A percentile compares a stretch with the other conserved stretches of the same genome.
Evolutionary conservation across 192 early-diverging fungal genomes (phyloP).

Genomic region (Podila clonocystis): DNA sequence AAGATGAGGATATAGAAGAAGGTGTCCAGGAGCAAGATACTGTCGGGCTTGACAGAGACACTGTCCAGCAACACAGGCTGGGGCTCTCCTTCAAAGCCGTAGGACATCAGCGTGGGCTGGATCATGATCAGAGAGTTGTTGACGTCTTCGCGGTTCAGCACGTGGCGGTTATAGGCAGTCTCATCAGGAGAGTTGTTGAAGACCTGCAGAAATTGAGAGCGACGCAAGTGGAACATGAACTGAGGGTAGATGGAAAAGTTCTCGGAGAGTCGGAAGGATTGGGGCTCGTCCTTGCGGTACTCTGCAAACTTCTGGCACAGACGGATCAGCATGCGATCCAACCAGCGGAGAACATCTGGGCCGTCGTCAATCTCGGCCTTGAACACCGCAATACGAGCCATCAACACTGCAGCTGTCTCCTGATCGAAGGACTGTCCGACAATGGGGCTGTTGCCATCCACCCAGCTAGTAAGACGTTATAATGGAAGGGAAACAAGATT

Average conservation of each 20-base stretch:
- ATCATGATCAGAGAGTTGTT: constrained; percentile 99
- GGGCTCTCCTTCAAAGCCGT: constrained; percentile 86
- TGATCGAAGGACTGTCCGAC: constrained; percentile 96
- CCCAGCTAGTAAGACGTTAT: constrained; percentile 51
- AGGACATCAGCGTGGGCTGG: constrained; percentile 96
- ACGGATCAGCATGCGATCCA: constrained; percentile 98
- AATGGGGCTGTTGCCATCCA: constrained; percentile 85
- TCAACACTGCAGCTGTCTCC: constrained; percentile 96
- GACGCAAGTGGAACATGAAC: constrained; percentile 99
- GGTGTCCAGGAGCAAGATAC: constrained; percentile 93
- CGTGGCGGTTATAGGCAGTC: constrained; percentile 93
- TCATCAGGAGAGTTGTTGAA: constrained; percentile 99
- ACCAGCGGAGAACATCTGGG: constrained; percentile 96
- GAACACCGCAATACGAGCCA: constrained; percentile 97
- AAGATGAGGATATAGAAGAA: constrained; percentile 99
- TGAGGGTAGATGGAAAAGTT: constrained; percentile 99
- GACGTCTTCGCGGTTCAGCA: constrained; percentile 95
- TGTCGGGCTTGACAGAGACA: constrained; percentile 95
- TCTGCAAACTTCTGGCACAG: constrained; percentile 98
- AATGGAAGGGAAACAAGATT: neutral
- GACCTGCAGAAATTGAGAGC: constrained; percentile 97
- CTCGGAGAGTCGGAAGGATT: constrained; percentile 87
- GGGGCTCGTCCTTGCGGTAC: constrained; percentile 95
- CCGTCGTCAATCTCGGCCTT: constrained; percentile 98
- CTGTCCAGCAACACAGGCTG: constrained; percentile 96